Evolutionary conservation across 129 eudicot species (phyloP).

Genomic region (Cynara cardunculus): DNA sequence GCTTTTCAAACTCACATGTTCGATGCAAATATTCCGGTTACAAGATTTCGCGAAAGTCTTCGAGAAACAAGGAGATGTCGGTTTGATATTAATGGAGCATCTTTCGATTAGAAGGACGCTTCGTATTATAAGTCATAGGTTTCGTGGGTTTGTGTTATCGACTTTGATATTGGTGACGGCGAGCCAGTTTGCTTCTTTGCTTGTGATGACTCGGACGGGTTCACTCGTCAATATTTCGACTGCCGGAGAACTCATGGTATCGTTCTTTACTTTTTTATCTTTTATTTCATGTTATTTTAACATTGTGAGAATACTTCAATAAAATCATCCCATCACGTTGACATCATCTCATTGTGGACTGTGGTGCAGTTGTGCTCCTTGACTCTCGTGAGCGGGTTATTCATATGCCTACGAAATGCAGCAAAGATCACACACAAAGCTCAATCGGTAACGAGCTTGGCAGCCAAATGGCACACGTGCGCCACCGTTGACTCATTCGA

Average conservation of each 20-base stretch:
- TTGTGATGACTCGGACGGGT: constrained; percentile 50
- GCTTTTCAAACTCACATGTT: constrained; percentile 64
- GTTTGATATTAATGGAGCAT: constrained; percentile 57
- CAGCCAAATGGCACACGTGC: constrained; percentile 84
- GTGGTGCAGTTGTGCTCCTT: constrained; percentile 57
- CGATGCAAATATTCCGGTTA: constrained; percentile 64
- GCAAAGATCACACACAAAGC: constrained; percentile 89
- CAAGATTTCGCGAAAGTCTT: constrained; percentile 73
- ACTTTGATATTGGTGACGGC: constrained; percentile 56
- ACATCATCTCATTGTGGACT: not conserved
- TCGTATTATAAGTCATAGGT: constrained; percentile 77
- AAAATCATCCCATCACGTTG: not conserved
- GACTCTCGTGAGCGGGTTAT: constrained; percentile 64
- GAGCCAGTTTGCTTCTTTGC: constrained; percentile 68
- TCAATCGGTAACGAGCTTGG: constrained; percentile 69
- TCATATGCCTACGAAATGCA: constrained; percentile 69
- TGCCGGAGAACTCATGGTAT: constrained; percentile 78
- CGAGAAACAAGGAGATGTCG: constrained; percentile 61
- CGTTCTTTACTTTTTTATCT: not conserved
- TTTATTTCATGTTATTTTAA: not conserved
- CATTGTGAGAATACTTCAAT: too few species aligned
- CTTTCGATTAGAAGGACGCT: constrained; percentile 72
- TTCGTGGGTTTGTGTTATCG: constrained; percentile 57
- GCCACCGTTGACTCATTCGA: constrained; percentile 61
- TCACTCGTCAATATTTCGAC: constrained; percentile 48